A percentile compares a stretch with the other conserved stretches of the same genome.
Evolutionary conservation across 2,329 filamentous ascomycete genomes (phyloP).

Genomic region (Pseudocercospora ulei): DNA sequence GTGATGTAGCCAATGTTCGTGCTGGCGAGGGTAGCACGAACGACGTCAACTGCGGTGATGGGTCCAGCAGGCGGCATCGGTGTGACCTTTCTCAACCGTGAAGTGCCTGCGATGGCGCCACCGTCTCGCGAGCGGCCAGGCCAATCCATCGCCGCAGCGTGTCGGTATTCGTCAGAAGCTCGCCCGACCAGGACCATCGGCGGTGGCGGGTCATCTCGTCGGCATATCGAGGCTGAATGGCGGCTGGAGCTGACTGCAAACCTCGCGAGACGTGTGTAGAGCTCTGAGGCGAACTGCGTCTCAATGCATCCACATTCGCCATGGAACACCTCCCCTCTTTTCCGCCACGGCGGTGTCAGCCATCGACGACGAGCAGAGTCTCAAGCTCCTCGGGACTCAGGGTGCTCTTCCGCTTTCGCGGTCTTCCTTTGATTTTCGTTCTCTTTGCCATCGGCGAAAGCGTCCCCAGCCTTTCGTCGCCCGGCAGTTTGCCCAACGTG

Average conservation of each 20-base stretch:
- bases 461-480: slow-evolving; percentile 29
- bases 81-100: background rate
- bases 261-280: background rate
- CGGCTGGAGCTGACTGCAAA: no score
- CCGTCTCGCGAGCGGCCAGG: slow-evolving; percentile 5
- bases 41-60: slow-evolving; percentile 1
- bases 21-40: slow-evolving; percentile 1
- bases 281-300: background rate
- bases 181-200: slow-evolving; percentile 1
- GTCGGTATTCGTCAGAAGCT: background rate
- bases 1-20: slow-evolving; percentile 8
- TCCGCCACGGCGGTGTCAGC: background rate
- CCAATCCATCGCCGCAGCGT: slow-evolving; percentile 12
- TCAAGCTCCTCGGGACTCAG: slow-evolving; percentile 66
- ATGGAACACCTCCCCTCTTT: slow-evolving; percentile 1
- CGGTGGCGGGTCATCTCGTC: slow-evolving; percentile 10
- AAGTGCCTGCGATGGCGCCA: slow-evolving; percentile 5
- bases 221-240: no score
- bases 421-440: slow-evolving; percentile 48
- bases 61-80: background rate
- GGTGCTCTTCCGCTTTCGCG: slow-evolving; percentile 61
- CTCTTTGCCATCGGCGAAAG: slow-evolving; percentile 37
- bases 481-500: slow-evolving; percentile 15
- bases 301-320: background rate
- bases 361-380: slow-evolving; percentile 39